These are phyloP conservation scores for Erysimum pusillum DNA, from an alignment of 441 rosid genomes.

Conservation along the genomic window DNA sequence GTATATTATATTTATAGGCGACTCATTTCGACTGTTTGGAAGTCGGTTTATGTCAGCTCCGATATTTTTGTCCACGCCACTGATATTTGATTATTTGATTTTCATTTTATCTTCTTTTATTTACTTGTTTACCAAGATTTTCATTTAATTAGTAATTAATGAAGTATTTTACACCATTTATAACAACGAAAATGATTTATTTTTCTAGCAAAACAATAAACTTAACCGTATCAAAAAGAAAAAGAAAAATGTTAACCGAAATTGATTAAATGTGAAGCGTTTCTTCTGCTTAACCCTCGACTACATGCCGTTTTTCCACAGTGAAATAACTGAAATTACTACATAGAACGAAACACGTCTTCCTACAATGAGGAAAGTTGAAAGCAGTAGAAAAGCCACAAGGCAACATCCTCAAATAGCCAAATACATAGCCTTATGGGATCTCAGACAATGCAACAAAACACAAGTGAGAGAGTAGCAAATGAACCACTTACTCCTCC, in stretches of 20 bases:
- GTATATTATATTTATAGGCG: neutral
- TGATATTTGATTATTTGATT: neutral
- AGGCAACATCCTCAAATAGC: conserved; percentile 15
- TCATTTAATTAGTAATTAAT: neutral
- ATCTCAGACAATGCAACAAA: neutral
- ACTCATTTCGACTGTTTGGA: conserved; percentile 27
- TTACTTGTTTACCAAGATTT: neutral
- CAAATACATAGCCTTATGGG: conserved; percentile 9
- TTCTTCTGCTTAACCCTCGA: neutral
- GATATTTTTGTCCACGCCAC: conserved; percentile 10
- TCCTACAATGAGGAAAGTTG: neutral
- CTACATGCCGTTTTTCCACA: neutral
- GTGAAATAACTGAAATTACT: neutral
- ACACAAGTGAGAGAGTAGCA: conserved; percentile 22
- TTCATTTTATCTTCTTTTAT: neutral
- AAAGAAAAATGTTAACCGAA: neutral
- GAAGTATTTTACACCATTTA: neutral
- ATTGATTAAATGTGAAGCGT: neutral
- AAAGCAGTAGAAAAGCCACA: conserved; percentile 7
- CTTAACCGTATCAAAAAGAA: too few species aligned
- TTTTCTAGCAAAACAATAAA: neutral
- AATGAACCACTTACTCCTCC: conserved; percentile 30
- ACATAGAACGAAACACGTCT: neutral
- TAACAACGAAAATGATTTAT: neutral
- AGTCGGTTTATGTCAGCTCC: conserved; percentile 41